Conservation (phyloP, 805 yeast species). For the Spathaspora hagerdaliae region DNA sequence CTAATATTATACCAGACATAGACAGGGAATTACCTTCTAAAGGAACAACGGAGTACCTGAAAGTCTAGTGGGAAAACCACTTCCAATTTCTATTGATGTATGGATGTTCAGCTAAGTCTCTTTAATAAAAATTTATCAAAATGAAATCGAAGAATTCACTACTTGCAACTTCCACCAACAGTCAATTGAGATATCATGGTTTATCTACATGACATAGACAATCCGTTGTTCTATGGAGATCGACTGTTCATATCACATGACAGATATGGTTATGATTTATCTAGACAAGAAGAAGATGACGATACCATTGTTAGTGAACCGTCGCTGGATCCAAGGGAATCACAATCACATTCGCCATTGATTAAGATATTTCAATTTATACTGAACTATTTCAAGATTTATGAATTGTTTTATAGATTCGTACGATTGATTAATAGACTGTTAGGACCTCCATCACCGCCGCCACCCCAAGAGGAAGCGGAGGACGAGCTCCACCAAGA, state of each 20-base stretch:
- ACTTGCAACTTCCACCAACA: too few relatives aligned
- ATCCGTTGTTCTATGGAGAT: not conserved
- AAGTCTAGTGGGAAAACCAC: too few relatives aligned
- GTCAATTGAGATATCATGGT: not conserved
- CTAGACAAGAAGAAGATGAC: not conserved
- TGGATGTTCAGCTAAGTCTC: not conserved
- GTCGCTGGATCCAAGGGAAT: too few relatives aligned
- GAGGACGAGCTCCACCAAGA: too few relatives aligned
- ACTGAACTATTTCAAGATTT: not conserved
- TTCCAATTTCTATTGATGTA: not conserved
- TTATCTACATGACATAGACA: not conserved
- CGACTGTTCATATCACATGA: not conserved
- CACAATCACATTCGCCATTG: not conserved
- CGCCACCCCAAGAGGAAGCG: not conserved
- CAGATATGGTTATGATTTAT: not conserved
- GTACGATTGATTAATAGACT: not conserved
- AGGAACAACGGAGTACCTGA: too few relatives aligned
- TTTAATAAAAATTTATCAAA: not conserved
- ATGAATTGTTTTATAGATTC: not conserved
- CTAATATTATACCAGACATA: too few relatives aligned
- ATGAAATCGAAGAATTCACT: not conserved
- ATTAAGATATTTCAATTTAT: not conserved
- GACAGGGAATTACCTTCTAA: too few relatives aligned
- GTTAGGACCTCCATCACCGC: not conserved
- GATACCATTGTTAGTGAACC: not conserved